These are phyloP conservation scores for Coemansia erecta DNA, from an alignment of 192 early-diverging fungal species.

Conservation along the genomic window DNA sequence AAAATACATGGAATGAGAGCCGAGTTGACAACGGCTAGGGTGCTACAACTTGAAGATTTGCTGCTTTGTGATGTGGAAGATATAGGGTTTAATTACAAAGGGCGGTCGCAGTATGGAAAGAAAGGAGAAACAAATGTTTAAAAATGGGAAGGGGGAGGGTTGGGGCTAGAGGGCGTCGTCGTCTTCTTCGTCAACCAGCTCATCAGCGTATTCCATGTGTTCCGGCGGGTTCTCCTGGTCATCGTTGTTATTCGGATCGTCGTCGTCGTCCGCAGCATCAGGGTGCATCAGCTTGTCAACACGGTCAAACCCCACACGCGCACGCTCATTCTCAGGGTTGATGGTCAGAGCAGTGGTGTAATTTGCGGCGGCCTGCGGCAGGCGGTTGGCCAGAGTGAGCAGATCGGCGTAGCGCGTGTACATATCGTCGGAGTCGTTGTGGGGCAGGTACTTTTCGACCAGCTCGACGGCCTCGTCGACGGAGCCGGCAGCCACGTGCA, in stretches of 20 bases:
- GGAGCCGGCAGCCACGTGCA: constrained; percentile 20
- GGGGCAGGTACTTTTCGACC: constrained; percentile 28
- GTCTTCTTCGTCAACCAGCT: neutral
- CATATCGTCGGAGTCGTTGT: constrained; percentile 45
- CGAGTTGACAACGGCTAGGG: too few relatives aligned
- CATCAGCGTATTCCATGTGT: constrained; percentile 1
- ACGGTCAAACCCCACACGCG: constrained; percentile 29
- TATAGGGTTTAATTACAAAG: neutral
- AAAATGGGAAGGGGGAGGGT: too few relatives aligned
- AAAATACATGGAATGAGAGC: too few relatives aligned
- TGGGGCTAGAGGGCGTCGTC: neutral
- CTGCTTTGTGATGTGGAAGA: neutral
- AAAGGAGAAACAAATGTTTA: neutral
- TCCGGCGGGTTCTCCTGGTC: neutral
- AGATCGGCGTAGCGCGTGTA: constrained; percentile 45
- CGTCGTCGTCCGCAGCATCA: constrained; percentile 1
- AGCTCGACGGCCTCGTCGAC: constrained; percentile 16
- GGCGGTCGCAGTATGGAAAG: neutral
- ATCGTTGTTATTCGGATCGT: constrained; percentile 1
- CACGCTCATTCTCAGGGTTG: constrained; percentile 36
- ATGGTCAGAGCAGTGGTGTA: constrained; percentile 36
- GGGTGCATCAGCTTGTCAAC: constrained; percentile 48
- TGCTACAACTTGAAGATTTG: too few relatives aligned
- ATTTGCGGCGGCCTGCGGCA: constrained; percentile 37
- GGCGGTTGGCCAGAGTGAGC: constrained; percentile 42